A percentile compares a stretch with the other conserved stretches of the same genome.
phyloP scores from a whole-genome alignment of 495 filamentous ascomycete species.

The Penicillium antarcticum region DNA sequence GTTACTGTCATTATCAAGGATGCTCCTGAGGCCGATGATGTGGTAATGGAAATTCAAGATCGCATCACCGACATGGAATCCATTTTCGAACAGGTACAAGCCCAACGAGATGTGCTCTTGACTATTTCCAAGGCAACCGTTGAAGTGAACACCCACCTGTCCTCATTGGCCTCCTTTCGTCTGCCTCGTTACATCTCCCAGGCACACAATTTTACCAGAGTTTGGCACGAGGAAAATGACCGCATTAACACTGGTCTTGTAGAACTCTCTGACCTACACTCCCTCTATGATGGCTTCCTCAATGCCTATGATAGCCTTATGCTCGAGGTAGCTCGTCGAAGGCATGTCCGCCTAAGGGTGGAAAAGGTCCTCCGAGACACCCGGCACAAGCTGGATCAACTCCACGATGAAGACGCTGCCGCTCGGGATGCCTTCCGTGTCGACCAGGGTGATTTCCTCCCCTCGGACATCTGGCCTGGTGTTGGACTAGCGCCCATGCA shows the following conservation, averaged over 20 bases:
- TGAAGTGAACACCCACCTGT: slow-evolving; percentile 62
- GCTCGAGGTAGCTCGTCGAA: slow-evolving; percentile 75
- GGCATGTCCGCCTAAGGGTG: slow-evolving; percentile 66
- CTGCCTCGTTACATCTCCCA: slow-evolving; percentile 67
- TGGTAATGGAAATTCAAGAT: slow-evolving; percentile 78
- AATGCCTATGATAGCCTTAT: slow-evolving; percentile 80
- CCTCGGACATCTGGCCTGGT: slow-evolving; percentile 86
- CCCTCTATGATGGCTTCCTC: slow-evolving; percentile 81
- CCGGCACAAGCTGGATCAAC: slow-evolving; percentile 66
- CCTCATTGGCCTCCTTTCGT: slow-evolving; percentile 57
- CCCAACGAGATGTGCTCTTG: slow-evolving; percentile 48
- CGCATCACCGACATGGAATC: slow-evolving; percentile 73
- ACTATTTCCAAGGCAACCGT: slow-evolving; percentile 51
- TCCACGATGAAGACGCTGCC: slow-evolving; percentile 69
- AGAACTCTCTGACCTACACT: slow-evolving; percentile 68
- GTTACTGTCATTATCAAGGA: slow-evolving; percentile 79
- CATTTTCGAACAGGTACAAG: slow-evolving; percentile 49
- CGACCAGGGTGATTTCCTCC: slow-evolving; percentile 82
- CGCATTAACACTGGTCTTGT: slow-evolving; percentile 62
- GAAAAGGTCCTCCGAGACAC: slow-evolving; percentile 72
- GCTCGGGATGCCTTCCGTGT: slow-evolving; percentile 75
- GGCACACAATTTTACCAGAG: slow-evolving; percentile 63
- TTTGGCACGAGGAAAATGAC: slow-evolving; percentile 73
- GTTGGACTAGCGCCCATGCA: slow-evolving; percentile 57
- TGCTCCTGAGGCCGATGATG: slow-evolving; percentile 83